These are phyloP conservation scores for Calonectria pseudoreteaudii DNA, from an alignment of 2,329 filamentous ascomycete species.

Conservation along the genomic window DNA sequence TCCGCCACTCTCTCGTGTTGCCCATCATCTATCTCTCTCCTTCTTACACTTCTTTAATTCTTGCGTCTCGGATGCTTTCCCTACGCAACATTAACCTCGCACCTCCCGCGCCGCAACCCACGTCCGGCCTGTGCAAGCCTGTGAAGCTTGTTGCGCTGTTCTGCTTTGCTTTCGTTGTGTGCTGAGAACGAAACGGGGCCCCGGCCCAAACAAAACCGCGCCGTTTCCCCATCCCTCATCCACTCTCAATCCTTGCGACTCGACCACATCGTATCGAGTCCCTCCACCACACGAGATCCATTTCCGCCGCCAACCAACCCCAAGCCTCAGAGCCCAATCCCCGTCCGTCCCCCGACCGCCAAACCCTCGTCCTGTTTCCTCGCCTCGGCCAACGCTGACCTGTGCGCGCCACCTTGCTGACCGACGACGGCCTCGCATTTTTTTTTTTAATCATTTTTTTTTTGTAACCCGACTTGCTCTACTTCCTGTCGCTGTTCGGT, in stretches of 20 bases:
- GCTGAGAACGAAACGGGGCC: slow-evolving; percentile 31
- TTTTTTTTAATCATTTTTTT: slow-evolving; percentile 35
- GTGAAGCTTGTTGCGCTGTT: background rate
- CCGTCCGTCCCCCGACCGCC: slow-evolving; percentile 1
- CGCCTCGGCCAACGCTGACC: slow-evolving; percentile 3
- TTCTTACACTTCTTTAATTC: background rate
- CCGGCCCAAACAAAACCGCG: slow-evolving; percentile 34
- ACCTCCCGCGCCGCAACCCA: background rate
- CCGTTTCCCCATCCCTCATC: slow-evolving; percentile 20
- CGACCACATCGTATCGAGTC: slow-evolving; percentile 39
- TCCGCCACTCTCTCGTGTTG: slow-evolving; percentile 16
- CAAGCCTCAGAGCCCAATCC: slow-evolving; percentile 18
- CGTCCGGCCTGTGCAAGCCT: background rate
- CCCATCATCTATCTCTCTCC: background rate
- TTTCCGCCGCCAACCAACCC: slow-evolving; percentile 34
- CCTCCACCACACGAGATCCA: slow-evolving; percentile 33
- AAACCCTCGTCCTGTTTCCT: slow-evolving; percentile 21
- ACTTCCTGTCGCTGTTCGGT: slow-evolving; percentile 7
- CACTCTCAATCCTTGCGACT: slow-evolving; percentile 27
- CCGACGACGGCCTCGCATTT: slow-evolving; percentile 21
- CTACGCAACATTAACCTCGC: background rate
- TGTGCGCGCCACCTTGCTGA: slow-evolving; percentile 27
- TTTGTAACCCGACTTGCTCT: background rate
- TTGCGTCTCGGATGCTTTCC: slow-evolving; percentile 6
- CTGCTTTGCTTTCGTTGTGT: background rate